phyloP scores from a whole-genome alignment of 2,329 filamentous ascomycete species.

The Verticillium dahliae region DNA sequence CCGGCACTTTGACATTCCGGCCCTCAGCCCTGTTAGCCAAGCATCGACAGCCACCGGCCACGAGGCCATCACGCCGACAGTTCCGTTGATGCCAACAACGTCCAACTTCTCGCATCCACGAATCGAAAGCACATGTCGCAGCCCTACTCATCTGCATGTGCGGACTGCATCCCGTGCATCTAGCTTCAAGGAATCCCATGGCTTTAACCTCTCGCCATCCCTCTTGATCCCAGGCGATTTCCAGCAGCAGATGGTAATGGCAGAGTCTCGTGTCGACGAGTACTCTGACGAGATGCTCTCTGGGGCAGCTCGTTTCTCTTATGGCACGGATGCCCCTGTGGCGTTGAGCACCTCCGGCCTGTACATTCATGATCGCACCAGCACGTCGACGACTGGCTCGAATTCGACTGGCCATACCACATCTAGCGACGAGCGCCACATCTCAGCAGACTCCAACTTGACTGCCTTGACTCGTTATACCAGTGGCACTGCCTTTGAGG shows the following conservation, averaged over 20 bases:
- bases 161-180: conserved; percentile 40
- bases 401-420: conserved; percentile 38
- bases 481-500: conserved; percentile 36
- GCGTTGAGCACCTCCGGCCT: conserved; percentile 23
- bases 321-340: conserved; percentile 26
- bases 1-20: conserved; percentile 33
- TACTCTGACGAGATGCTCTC: conserved; percentile 25
- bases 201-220: conserved; percentile 53
- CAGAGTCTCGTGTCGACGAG: conserved; percentile 3
- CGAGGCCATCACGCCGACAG: conserved; percentile 39
- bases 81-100: conserved; percentile 23
- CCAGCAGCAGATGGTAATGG: conserved; percentile 42
- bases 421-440: conserved; percentile 43
- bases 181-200: conserved; percentile 53
- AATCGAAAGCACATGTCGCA: conserved; percentile 23
- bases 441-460: conserved; percentile 45
- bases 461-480: conserved; percentile 50
- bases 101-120: conserved; percentile 49
- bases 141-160: conserved; percentile 21
- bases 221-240: conserved; percentile 57
- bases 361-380: conserved; percentile 37
- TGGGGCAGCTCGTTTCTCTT: conserved; percentile 24
- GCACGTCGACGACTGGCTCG: conserved; percentile 49
- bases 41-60: conserved; percentile 20
- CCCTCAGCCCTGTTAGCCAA: conserved; percentile 43